Evolutionary conservation across 371 early-diverging fungal species (phyloP).

Genomic region (Mucor velutinosus): DNA sequence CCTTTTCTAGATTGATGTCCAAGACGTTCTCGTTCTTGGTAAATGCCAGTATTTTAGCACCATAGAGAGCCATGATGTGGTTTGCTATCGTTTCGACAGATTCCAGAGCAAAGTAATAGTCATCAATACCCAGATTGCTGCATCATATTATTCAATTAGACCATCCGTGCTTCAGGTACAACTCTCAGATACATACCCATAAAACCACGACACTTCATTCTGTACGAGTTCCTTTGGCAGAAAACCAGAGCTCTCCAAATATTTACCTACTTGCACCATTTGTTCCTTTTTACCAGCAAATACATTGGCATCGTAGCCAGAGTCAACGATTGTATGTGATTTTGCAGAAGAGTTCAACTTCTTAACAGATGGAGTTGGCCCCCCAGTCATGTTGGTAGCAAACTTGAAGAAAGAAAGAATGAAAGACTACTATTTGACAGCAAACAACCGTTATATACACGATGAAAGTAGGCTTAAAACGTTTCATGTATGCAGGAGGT

Average conservation of each 20-base stretch:
- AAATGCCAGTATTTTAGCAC: conserved; percentile 90
- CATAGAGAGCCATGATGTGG: conserved; percentile 95
- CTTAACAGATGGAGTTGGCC: not conserved
- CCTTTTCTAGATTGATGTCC: conserved; percentile 91
- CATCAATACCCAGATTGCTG: conserved; percentile 96
- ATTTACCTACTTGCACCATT: conserved; percentile 81
- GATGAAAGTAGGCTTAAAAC: not conserved
- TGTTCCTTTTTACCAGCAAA: conserved; percentile 92
- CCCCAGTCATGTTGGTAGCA: not conserved
- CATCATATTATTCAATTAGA: not conserved
- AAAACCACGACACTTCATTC: conserved; percentile 96
- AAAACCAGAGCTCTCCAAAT: conserved; percentile 86
- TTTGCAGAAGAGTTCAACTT: not conserved
- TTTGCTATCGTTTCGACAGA: conserved; percentile 89
- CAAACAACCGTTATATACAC: not conserved
- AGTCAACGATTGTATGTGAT: conserved; percentile 42
- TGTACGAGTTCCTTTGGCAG: conserved; percentile 88
- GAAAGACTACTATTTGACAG: not conserved
- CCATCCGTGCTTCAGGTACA: not conserved
- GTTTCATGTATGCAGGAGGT: not conserved
- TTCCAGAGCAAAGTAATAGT: conserved; percentile 95
- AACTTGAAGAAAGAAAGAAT: not conserved
- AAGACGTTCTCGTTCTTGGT: conserved; percentile 84
- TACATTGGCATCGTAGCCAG: conserved; percentile 75
- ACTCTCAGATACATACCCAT: conserved; percentile 60